Evolutionary conservation across 108 stramenopile species (phyloP).

Genomic region (Schizochytrium sp.): DNA sequence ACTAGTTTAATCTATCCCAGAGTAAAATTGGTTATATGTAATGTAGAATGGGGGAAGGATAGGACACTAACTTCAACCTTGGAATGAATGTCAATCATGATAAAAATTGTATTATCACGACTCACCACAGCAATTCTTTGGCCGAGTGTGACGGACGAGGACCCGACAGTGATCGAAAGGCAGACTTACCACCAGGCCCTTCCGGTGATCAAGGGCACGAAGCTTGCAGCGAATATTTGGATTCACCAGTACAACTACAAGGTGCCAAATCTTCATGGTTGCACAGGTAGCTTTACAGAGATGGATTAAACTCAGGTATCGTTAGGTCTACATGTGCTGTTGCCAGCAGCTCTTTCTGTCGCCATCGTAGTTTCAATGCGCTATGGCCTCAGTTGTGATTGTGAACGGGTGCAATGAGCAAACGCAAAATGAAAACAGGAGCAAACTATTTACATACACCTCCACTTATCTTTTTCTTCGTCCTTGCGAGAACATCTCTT

Average conservation of each 20-base stretch:
- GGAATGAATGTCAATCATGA: too few relatives aligned
- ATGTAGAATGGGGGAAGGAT: too few relatives aligned
- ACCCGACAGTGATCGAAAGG: constrained; percentile 77
- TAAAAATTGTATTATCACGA: too few relatives aligned
- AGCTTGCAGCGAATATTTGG: constrained; percentile 87
- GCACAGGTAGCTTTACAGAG: constrained; percentile 63
- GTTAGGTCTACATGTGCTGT: rapidly evolving
- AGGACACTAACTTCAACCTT: too few relatives aligned
- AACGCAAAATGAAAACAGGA: too few relatives aligned
- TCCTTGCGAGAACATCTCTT: too few relatives aligned
- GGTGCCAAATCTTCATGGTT: constrained; percentile 62
- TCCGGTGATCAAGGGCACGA: constrained; percentile 82
- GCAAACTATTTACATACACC: too few relatives aligned
- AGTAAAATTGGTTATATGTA: too few relatives aligned
- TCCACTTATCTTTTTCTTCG: too few relatives aligned
- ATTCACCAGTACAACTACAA: constrained; percentile 74
- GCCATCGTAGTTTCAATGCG: background rate
- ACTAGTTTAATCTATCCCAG: too few relatives aligned
- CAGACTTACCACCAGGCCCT: constrained; percentile 81
- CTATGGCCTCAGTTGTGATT: background rate
- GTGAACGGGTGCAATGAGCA: too few relatives aligned
- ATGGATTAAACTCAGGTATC: background rate
- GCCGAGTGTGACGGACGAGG: constrained; percentile 80
- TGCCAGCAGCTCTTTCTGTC: background rate
- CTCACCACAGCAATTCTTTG: constrained; percentile 78